phyloP scores from a whole-genome alignment of 352 stramenopile genomes.

The Globisporangium megalacanthum region DNA sequence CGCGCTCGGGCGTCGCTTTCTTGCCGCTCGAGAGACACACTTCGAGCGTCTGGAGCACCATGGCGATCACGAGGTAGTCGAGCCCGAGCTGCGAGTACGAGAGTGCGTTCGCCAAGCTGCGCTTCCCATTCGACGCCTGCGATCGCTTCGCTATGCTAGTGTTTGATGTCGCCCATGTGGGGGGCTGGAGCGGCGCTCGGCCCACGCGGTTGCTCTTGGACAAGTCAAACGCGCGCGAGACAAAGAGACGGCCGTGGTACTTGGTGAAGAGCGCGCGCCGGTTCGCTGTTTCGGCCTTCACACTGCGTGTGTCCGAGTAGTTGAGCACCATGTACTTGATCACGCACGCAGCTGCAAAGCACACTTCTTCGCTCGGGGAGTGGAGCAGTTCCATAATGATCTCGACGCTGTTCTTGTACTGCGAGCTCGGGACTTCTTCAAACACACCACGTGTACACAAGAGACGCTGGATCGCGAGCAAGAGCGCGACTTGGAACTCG shows the following conservation, averaged over 20 bases:
- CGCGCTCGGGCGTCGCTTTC: slow-evolving; percentile 75
- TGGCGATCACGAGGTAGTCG: slow-evolving; percentile 73
- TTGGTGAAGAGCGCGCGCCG: slow-evolving; percentile 81
- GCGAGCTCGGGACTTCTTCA: slow-evolving; percentile 80
- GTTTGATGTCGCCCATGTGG: slow-evolving; percentile 15
- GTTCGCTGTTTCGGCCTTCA: slow-evolving; percentile 84
- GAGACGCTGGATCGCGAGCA: slow-evolving; percentile 75
- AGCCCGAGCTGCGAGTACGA: slow-evolving; percentile 77
- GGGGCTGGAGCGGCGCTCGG: slow-evolving; percentile 25
- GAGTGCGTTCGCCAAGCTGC: slow-evolving; percentile 72
- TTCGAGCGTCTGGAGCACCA: slow-evolving; percentile 79
- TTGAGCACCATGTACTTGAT: slow-evolving; percentile 90
- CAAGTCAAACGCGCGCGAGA: slow-evolving; percentile 76
- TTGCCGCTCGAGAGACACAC: slow-evolving; percentile 84
- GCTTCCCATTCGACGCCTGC: slow-evolving; percentile 45
- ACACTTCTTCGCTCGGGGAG: slow-evolving; percentile 82
- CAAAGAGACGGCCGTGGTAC: slow-evolving; percentile 77
- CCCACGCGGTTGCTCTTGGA: slow-evolving; percentile 73
- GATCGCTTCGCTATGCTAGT: slow-evolving; percentile 5
- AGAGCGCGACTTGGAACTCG: slow-evolving; percentile 75
- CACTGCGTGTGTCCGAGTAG: slow-evolving; percentile 81
- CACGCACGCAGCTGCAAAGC: slow-evolving; percentile 72
- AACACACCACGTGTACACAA: slow-evolving; percentile 80
- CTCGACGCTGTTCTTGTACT: slow-evolving; percentile 82
- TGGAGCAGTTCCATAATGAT: slow-evolving; percentile 86